Evolutionary conservation across 2,329 filamentous ascomycete genomes (phyloP).

Genomic region (Penicillium sp.): DNA sequence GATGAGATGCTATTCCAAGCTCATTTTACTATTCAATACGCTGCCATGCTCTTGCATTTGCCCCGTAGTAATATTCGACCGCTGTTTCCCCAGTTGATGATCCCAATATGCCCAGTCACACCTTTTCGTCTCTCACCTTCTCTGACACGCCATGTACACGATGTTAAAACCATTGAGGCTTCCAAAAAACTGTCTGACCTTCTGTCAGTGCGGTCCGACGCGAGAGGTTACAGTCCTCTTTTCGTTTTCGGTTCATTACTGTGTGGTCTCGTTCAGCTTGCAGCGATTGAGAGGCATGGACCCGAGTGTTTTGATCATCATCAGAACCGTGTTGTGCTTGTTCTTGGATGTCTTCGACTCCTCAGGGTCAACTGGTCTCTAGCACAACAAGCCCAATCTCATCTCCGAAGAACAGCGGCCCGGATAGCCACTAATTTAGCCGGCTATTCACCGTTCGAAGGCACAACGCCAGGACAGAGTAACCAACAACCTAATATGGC

Average conservation of each 20-base stretch:
- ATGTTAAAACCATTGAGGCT: not conserved
- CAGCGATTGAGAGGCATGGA: not conserved
- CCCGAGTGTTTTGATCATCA: not conserved
- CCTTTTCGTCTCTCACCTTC: slow-evolving; percentile 23
- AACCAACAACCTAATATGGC: not conserved
- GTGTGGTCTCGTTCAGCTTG: not conserved
- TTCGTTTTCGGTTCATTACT: not conserved
- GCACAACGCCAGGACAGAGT: not conserved
- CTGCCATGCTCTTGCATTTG: slow-evolving; percentile 69
- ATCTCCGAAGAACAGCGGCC: not conserved
- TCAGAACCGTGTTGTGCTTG: not conserved
- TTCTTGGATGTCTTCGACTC: not conserved
- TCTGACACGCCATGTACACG: slow-evolving; percentile 24
- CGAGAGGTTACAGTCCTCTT: not conserved
- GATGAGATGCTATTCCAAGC: slow-evolving; percentile 59
- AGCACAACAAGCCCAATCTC: not conserved
- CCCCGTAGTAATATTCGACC: slow-evolving; percentile 64
- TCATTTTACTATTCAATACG: slow-evolving; percentile 34
- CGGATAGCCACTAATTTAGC: not conserved
- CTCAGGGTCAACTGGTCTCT: not conserved
- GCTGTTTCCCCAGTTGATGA: slow-evolving; percentile 12
- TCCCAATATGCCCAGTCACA: slow-evolving; percentile 15
- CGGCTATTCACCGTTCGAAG: not conserved
- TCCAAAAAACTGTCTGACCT: not conserved
- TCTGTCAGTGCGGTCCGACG: not conserved